Conservation (phyloP, 345 rosid genomes). For the Citrus cavaleriei region DNA sequence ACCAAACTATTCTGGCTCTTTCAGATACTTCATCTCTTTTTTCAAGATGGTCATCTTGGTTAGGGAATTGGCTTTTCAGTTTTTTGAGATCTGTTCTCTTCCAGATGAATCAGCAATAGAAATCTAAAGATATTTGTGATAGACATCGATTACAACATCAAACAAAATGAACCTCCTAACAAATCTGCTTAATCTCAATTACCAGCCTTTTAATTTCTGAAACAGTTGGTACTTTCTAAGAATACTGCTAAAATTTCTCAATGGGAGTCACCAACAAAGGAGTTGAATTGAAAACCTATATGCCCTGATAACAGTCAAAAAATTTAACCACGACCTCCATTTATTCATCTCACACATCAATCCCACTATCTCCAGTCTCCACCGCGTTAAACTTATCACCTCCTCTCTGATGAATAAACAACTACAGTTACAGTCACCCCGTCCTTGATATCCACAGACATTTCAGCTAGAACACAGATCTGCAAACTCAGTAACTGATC, state of each 20-base stretch:
- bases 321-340: neutral
- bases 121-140: neutral
- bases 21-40: neutral
- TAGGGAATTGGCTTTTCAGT: neutral
- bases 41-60: neutral
- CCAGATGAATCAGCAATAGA: neutral
- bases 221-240: neutral
- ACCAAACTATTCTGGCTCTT: neutral
- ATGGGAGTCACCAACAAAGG: neutral
- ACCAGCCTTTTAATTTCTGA: neutral
- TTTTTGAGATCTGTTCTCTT: neutral
- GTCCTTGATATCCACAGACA: neutral
- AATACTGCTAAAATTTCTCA: neutral
- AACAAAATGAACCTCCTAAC: neutral
- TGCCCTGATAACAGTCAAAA: neutral
- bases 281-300: neutral
- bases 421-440: neutral
- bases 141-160: neutral
- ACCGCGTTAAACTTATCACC: neutral
- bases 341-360: neutral
- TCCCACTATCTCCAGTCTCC: neutral
- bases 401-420: neutral
- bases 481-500: neutral
- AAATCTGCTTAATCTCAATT: neutral
- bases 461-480: slow-evolving; percentile 10